Evolutionary conservation across 2,329 filamentous ascomycete species (phyloP).

Genomic region (Rhytidhysteron rufulum): DNA sequence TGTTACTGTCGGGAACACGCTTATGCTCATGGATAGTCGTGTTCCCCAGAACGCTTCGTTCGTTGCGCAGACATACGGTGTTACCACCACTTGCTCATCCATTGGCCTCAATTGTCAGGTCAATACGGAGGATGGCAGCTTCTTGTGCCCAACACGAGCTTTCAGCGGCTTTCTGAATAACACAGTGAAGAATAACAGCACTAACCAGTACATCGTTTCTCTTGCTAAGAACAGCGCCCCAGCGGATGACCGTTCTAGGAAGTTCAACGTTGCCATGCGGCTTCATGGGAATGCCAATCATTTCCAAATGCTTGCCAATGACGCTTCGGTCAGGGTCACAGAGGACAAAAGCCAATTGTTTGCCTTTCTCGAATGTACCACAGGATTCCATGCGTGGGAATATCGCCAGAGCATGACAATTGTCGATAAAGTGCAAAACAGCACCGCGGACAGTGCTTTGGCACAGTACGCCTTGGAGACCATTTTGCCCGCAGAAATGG

Average conservation of each 20-base stretch:
- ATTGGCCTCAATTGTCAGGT: slow-evolving; percentile 1
- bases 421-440: neutral
- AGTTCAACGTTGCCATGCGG: neutral
- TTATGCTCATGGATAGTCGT: neutral
- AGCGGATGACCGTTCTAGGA: neutral
- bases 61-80: neutral
- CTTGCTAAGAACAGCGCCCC: neutral
- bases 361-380: neutral
- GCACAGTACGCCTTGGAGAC: neutral
- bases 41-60: neutral
- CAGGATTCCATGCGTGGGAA: neutral
- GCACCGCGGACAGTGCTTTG: neutral
- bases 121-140: neutral
- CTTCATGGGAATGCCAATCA: neutral
- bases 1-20: neutral
- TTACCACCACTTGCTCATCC: neutral
- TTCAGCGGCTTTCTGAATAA: neutral
- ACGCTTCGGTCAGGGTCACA: neutral
- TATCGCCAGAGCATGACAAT: neutral
- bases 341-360: neutral
- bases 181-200: neutral
- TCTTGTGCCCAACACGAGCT: neutral
- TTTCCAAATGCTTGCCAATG: neutral
- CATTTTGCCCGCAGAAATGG: neutral
- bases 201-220: neutral